These are phyloP conservation scores for Rhodotorula glutinis DNA, from an alignment of 1,284 basidiomycete genomes.

Conservation along the genomic window DNA sequence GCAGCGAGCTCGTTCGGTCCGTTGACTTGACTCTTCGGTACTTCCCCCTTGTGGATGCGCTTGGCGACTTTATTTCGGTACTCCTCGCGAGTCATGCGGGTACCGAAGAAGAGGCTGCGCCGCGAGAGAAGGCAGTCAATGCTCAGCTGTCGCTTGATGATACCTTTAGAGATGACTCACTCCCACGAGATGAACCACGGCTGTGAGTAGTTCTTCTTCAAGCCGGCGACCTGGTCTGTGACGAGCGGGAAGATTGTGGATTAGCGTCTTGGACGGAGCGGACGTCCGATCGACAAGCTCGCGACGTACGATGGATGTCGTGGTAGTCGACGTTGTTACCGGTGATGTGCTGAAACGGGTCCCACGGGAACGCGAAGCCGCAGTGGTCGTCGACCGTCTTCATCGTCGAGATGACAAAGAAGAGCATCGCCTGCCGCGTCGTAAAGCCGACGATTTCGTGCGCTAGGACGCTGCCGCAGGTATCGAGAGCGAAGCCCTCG, in stretches of 20 bases:
- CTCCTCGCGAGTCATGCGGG: constrained; percentile 60
- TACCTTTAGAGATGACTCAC: constrained; percentile 20
- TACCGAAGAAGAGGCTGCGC: constrained; percentile 61
- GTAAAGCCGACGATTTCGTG: constrained; percentile 69
- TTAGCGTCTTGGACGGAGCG: background rate
- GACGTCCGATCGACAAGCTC: background rate
- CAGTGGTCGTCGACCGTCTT: constrained; percentile 99
- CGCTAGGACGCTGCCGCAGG: constrained; percentile 73
- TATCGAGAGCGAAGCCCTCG: constrained; percentile 89
- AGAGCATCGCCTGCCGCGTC: constrained; percentile 68
- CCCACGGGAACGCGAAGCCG: constrained; percentile 62
- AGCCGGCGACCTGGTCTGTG: constrained; percentile 67
- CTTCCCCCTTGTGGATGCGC: constrained; percentile 12
- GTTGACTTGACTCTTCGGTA: constrained; percentile 20
- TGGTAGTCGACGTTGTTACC: constrained; percentile 97
- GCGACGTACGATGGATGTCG: constrained; percentile 90
- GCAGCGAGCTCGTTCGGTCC: constrained; percentile 34
- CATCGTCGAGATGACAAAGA: constrained; percentile 78
- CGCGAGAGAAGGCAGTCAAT: background rate
- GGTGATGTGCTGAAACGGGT: constrained; percentile 70
- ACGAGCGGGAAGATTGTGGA: constrained; percentile 13
- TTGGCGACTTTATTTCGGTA: constrained; percentile 37
- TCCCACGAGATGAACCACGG: constrained; percentile 73
- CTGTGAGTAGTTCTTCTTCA: constrained; percentile 90
- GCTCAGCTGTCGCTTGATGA: too few relatives aligned